Base-by-base conservation (phyloP, 2,329 filamentous ascomycete genomes). In the Xylaria sp. region DNA sequence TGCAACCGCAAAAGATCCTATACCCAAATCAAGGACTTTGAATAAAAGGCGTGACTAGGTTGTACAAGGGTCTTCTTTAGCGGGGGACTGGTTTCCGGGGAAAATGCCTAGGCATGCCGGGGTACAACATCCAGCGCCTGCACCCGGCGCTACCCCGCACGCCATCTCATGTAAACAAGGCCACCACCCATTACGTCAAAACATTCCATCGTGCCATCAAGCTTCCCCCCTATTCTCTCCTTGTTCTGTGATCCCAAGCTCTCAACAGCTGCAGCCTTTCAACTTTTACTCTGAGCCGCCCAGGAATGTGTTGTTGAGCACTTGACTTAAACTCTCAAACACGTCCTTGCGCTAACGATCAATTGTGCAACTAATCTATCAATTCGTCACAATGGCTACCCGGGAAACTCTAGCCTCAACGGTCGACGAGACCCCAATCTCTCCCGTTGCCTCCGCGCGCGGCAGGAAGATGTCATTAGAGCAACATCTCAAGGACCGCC, bases 401-500 rank as follows among this genome's bases (percentile, higher is more conserved):
- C 65, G 74, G n/a, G 68, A 67, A 61, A 67, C 61, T 11, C 53
- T 63, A 40, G 19, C 62, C 25, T 50, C 63, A 35, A 21, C 69
- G 40, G 75, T 89, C 68, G 87, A 89, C 73, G 79, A 87, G 68
- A 83, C 82, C 14, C 80, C 85, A 67, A 85, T 90, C 77, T 84
- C 82, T 43, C 84, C 84, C 63, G 79, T 81, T 67, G 81, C 82
- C 45, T 79, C 83, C 54, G 70, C 74, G 55, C 73, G 78, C 23
- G 79, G 74, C 43, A 83, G 87, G 70, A 86, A 85, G 75, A 88
- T 92, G 80, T 92, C 89, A 3, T 83, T 93, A 12, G 89, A 92
- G 77, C 87, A 88, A 71, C 87, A 91, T 72, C 82, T 92, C 57
- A 85, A 88, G 75, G 86, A 88, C 70, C 90, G 92, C 42, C 90